A percentile compares a stretch with the other conserved stretches of the same genome.
These are phyloP conservation scores for Xylaria acuta DNA, from an alignment of 495 filamentous ascomycete species.

Conservation along the genomic window DNA sequence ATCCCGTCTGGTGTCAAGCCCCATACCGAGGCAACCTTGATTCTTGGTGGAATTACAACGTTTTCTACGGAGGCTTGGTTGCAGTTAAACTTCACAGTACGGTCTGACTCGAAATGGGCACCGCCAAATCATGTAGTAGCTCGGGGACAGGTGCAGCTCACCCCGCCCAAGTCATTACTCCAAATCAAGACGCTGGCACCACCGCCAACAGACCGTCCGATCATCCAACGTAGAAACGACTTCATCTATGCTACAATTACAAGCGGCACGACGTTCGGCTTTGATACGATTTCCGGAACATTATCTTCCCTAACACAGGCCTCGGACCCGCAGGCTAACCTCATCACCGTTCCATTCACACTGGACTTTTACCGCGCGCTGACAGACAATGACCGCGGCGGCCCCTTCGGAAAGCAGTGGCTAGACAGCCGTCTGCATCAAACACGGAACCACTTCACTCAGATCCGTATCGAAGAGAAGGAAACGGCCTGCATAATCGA, in stretches of 20 bases:
- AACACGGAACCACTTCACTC: constrained; percentile 50
- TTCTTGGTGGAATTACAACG: constrained; percentile 29
- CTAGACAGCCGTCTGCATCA: constrained; percentile 46
- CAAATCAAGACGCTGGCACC: constrained; percentile 34
- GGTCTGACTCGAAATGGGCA: constrained; percentile 51
- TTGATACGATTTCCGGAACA: constrained; percentile 49
- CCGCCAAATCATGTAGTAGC: constrained; percentile 55
- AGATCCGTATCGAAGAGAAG: constrained; percentile 48
- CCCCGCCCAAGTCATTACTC: constrained; percentile 34
- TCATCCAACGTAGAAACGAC: constrained; percentile 30
- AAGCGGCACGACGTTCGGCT: constrained; percentile 46
- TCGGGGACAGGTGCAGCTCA: constrained; percentile 56
- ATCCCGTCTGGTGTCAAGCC: constrained; percentile 49
- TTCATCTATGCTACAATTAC: constrained; percentile 40
- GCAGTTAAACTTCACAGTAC: constrained; percentile 50
- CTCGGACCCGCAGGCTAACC: constrained; percentile 35
- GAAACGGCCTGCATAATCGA: constrained; percentile 42
- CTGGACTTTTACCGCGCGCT: constrained; percentile 60
- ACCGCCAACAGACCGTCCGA: constrained; percentile 15
- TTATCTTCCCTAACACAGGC: constrained; percentile 46
- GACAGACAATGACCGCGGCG: constrained; percentile 70
- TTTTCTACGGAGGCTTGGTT: constrained; percentile 48
- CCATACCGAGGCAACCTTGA: constrained; percentile 42
- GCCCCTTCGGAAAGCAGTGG: constrained; percentile 54
- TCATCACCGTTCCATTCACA: constrained; percentile 51